Conservation (phyloP, 306 rosid species). For the Lathyrus sativus region DNA sequence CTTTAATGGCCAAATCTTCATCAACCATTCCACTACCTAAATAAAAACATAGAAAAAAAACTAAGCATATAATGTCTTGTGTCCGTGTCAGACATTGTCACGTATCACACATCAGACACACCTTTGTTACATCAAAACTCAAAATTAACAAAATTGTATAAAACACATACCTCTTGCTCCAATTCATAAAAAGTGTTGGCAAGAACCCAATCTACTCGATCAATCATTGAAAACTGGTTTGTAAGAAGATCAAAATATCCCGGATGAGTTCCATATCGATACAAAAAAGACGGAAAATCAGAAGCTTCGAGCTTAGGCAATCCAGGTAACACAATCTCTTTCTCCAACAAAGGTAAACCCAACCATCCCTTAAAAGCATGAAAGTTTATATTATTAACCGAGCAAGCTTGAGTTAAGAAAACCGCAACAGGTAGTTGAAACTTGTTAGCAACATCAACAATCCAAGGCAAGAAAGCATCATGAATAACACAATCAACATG, state of each 20-base stretch:
- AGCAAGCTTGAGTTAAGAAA: not conserved
- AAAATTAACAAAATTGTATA: not conserved
- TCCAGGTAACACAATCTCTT: not conserved
- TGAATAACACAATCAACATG: not conserved
- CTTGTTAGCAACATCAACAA: not conserved
- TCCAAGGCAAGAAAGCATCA: not conserved
- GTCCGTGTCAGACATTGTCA: too few species aligned
- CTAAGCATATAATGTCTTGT: too few species aligned
- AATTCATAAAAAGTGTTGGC: conserved; percentile 4
- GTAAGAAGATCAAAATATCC: not conserved
- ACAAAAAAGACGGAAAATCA: conserved; percentile 10
- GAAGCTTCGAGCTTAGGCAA: not conserved
- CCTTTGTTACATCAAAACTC: not conserved
- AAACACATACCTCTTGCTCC: conserved; percentile 2
- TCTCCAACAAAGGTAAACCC: not conserved
- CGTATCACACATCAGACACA: too few species aligned
- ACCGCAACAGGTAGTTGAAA: not conserved
- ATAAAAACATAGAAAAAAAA: too few species aligned
- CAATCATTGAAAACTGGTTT: conserved; percentile 7
- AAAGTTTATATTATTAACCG: not conserved
- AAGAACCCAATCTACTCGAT: conserved; percentile 9
- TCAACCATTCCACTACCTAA: conserved; percentile 8
- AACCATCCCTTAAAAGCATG: not conserved
- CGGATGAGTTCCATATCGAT: conserved; percentile 11
- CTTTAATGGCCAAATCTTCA: not conserved